phyloP scores from a whole-genome alignment of 352 stramenopile species.

The Aphanomyces astaci region DNA sequence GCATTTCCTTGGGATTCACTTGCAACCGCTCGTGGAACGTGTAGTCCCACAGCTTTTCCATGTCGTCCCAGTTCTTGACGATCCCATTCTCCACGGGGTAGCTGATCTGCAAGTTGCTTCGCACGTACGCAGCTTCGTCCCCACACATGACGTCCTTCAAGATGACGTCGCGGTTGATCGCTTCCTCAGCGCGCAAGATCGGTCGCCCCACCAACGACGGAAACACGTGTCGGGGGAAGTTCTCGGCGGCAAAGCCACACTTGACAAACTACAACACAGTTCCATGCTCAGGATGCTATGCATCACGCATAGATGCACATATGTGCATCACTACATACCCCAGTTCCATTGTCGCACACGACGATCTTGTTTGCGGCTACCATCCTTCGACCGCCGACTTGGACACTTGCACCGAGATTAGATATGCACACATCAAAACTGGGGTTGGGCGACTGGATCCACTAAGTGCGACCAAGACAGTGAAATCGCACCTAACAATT shows the following conservation, averaged over 20 bases:
- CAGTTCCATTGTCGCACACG: conserved; percentile 83
- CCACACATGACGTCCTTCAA: conserved; percentile 94
- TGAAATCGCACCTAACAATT: no score
- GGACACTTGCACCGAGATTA: neutral
- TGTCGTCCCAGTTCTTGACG: conserved; percentile 96
- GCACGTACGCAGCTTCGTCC: conserved; percentile 85
- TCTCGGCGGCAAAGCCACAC: conserved; percentile 90
- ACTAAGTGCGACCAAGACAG: conserved; percentile 2
- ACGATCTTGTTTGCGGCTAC: conserved; percentile 83
- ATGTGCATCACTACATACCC: conserved; percentile 30
- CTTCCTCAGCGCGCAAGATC: conserved; percentile 91
- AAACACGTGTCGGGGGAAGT: conserved; percentile 93
- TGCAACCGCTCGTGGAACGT: conserved; percentile 89
- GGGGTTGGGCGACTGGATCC: neutral
- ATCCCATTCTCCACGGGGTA: conserved; percentile 95
- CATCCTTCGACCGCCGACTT: conserved; percentile 31
- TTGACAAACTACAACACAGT: conserved; percentile 70
- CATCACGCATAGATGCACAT: neutral
- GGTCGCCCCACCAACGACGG: conserved; percentile 90
- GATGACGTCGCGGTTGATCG: conserved; percentile 73
- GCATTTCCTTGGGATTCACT: conserved; percentile 46
- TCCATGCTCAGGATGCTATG: neutral
- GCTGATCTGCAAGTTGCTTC: conserved; percentile 79
- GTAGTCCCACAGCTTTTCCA: conserved; percentile 97
- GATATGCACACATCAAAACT: conserved; percentile 19